Base-by-base conservation (phyloP, 768 basidiomycete genomes). In the Boletus insuetus region DNA sequence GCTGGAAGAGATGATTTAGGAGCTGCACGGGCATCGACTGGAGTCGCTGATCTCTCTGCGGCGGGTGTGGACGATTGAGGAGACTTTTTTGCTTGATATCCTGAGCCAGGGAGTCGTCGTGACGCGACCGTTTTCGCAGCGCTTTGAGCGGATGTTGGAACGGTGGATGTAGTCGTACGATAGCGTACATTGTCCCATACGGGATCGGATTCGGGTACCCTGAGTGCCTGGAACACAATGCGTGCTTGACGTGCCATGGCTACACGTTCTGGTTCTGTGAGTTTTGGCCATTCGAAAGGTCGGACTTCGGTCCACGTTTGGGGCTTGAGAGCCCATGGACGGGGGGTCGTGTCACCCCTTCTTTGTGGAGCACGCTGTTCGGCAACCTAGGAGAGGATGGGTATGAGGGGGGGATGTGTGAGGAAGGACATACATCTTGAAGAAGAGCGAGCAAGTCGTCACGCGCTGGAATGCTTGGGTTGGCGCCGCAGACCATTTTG, bases 291-390 rank as follows among this genome's bases (percentile, higher is more conserved):
- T 57, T 83, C 85, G 54, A 77, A 83, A 0, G 89, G 89, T 7
- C 86, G 82, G 24, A 89, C 84, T 62, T 90, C 84, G 34, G 75
- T 75, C 87, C 88, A 91, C 3, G 81, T 72, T 19, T 69, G 64
- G 22, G 76, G 70, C 58, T 82, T 86, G 55, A 89, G 80, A 32
- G 71, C 63, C 77, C 85, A 90, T 1, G 59, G 62, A 53, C 74
- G 73, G 2, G 75, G 67, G 9, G 75, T 70, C 20, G 73, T 73
- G 53, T 72, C 67, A 2, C 70, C 71, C 31, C 67, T 77, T 59
- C 66, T 76, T 31, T 68, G 55, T 0, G 70, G 61, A 2, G 50
- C 60, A 7, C 54, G 56, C 35, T 72, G 74, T 54, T 85, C 84
- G 5, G 79, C 85, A 17, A 87, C 67, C 85, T 87, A 54, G 46